Evolutionary conservation across 2,329 filamentous ascomycete species (phyloP).

Genomic region (Aspergillus sclerotialis): DNA sequence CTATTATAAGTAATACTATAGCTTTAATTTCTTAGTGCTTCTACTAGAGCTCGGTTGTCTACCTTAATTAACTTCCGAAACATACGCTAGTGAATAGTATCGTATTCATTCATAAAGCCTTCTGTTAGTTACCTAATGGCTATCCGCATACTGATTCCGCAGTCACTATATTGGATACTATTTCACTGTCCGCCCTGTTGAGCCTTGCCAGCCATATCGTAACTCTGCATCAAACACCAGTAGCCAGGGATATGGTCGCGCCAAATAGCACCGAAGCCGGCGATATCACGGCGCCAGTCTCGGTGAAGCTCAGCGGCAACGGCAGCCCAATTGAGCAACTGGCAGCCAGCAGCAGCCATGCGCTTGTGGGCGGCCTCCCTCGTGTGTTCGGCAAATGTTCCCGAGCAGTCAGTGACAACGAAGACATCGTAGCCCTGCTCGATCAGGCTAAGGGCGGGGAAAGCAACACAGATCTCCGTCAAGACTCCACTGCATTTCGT

Average conservation of each 20-base stretch:
- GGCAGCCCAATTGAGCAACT: constrained; percentile 5
- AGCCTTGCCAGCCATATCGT: background rate
- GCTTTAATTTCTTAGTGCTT: too few species aligned
- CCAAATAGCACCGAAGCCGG: constrained; percentile 9
- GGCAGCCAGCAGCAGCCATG: constrained; percentile 4
- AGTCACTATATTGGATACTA: too few species aligned
- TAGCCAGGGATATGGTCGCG: constrained; percentile 8
- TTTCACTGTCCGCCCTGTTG: too few species aligned
- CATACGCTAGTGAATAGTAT: too few species aligned
- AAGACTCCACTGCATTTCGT: background rate
- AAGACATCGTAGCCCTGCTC: constrained; percentile 67
- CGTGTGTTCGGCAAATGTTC: constrained; percentile 56
- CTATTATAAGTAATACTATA: too few species aligned
- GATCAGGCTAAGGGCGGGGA: constrained; percentile 64
- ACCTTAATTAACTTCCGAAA: too few species aligned
- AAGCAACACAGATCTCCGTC: constrained; percentile 50
- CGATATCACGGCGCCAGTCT: constrained; percentile 8
- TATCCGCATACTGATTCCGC: too few species aligned
- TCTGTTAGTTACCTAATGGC: too few species aligned
- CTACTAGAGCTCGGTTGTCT: too few species aligned
- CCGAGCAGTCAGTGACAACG: constrained; percentile 65
- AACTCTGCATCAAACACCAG: constrained; percentile 2
- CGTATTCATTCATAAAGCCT: too few species aligned
- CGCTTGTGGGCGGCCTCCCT: constrained; percentile 1
- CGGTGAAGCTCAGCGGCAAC: constrained; percentile 7